Percentiles rank a stretch among this genome's conserved stretches.
phyloP scores from a whole-genome alignment of 352 stramenopile species.

The Phytophthora tubulina region DNA sequence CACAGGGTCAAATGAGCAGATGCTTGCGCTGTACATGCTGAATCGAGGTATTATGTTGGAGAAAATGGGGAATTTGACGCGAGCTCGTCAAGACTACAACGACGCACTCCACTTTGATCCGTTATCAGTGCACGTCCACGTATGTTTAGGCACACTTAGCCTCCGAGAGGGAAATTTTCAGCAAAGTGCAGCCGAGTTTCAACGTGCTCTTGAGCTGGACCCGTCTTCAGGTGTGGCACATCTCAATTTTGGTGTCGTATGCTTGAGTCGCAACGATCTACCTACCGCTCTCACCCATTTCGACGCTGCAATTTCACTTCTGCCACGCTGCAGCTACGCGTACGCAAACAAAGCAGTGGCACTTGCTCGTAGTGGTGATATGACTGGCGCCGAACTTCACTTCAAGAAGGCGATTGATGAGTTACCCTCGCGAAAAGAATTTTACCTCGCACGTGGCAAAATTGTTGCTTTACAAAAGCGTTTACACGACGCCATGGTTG shows the following conservation, averaged over 20 bases:
- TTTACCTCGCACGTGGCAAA: slow-evolving; percentile 73
- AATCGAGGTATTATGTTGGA: slow-evolving; percentile 80
- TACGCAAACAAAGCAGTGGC: slow-evolving; percentile 77
- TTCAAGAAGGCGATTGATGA: slow-evolving; percentile 79
- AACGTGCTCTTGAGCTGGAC: slow-evolving; percentile 58
- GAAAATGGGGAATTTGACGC: slow-evolving; percentile 52
- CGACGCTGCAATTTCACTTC: slow-evolving; percentile 55
- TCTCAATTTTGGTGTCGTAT: slow-evolving; percentile 67
- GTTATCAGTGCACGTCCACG: slow-evolving; percentile 58
- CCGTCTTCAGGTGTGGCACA: slow-evolving; percentile 62
- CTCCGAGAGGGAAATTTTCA: slow-evolving; percentile 52
- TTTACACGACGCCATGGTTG: slow-evolving; percentile 81
- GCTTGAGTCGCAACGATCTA: slow-evolving; percentile 48
- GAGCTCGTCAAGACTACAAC: slow-evolving; percentile 63
- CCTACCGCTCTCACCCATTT: slow-evolving; percentile 54
- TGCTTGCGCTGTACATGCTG: slow-evolving; percentile 73
- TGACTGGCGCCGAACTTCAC: slow-evolving; percentile 51
- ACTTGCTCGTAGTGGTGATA: slow-evolving; percentile 50
- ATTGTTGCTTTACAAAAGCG: slow-evolving; percentile 79
- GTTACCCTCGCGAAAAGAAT: slow-evolving; percentile 72
- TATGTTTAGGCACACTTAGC: slow-evolving; percentile 73
- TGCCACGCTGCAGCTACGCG: slow-evolving; percentile 71
- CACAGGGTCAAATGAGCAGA: slow-evolving; percentile 69
- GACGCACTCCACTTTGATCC: slow-evolving; percentile 78
- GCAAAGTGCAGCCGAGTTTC: slow-evolving; percentile 49